Conservation (phyloP, 2,329 filamentous ascomycete species). For the Tolypocladium cylindrosporum region DNA sequence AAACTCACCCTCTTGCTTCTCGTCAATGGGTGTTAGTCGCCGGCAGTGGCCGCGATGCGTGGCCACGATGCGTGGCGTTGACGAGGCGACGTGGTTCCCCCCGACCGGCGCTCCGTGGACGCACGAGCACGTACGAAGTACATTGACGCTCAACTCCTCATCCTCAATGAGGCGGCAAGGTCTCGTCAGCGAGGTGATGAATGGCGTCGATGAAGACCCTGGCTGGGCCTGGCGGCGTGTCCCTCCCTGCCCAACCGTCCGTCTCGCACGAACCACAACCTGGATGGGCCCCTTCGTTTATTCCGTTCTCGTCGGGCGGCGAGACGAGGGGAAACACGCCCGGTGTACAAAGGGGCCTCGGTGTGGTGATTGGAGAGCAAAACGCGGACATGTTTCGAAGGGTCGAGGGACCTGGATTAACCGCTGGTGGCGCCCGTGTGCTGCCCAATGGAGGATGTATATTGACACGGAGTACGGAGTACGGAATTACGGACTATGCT, state of each 20-base stretch:
- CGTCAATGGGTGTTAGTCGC: neutral
- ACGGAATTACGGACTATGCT: neutral
- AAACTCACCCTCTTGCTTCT: neutral
- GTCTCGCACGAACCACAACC: neutral
- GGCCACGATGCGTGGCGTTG: neutral
- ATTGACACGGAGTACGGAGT: neutral
- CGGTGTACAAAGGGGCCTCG: neutral
- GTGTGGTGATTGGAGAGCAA: neutral
- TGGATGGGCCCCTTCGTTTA: neutral
- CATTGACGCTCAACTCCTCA: neutral
- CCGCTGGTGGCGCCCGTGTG: neutral
- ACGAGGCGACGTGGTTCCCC: neutral
- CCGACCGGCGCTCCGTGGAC: neutral
- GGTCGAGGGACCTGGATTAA: neutral
- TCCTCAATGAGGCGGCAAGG: neutral
- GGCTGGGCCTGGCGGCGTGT: neutral
- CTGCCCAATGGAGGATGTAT: neutral
- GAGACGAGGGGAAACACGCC: neutral
- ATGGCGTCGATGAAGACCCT: neutral
- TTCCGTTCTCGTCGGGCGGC: neutral
- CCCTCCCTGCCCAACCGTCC: neutral
- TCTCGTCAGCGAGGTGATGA: neutral
- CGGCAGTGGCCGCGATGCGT: neutral
- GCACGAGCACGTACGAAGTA: neutral
- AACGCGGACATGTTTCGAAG: neutral